A percentile compares a stretch with the other conserved stretches of the same genome.
Evolutionary conservation across 306 rosid species (phyloP).

Genomic region (Acmispon strigosus): DNA sequence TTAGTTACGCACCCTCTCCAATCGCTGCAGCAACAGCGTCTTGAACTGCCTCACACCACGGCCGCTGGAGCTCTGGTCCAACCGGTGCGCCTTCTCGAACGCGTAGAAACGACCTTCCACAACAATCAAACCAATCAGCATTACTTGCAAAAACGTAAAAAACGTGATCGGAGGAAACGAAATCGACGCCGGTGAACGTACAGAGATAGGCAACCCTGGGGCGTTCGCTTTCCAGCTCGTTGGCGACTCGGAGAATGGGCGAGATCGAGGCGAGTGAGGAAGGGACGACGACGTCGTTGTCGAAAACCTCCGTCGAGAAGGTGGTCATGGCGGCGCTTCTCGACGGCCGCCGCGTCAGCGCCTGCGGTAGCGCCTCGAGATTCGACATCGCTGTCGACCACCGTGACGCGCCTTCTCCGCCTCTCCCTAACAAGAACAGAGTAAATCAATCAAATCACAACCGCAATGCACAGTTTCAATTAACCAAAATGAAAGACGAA

Average conservation of each 20-base stretch:
- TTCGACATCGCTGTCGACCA: constrained; percentile 43
- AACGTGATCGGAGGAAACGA: background rate
- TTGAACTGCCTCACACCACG: constrained; percentile 98
- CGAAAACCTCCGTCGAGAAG: constrained; percentile 88
- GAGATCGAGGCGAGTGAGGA: constrained; percentile 79
- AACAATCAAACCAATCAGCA: background rate
- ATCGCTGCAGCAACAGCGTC: constrained; percentile 69
- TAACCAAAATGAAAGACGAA: too few species aligned
- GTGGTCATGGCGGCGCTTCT: constrained; percentile 79
- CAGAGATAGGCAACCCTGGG: constrained; percentile 94
- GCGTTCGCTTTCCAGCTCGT: constrained; percentile 76
- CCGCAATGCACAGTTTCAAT: background rate
- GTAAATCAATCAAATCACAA: too few species aligned
- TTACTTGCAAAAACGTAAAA: background rate
- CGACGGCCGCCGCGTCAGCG: constrained; percentile 70
- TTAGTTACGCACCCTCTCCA: constrained; percentile 61
- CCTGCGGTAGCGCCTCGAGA: constrained; percentile 39
- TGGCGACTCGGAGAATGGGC: constrained; percentile 91
- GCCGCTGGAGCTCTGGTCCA: constrained; percentile 84
- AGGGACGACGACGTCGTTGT: constrained; percentile 88
- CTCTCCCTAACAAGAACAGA: background rate
- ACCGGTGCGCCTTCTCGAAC: constrained; percentile 92
- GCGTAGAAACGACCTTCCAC: constrained; percentile 86
- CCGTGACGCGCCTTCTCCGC: constrained; percentile 11
- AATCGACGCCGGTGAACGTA: constrained; percentile 1